Conservation (phyloP, 2,329 filamentous ascomycete genomes). For the Trichoderma lentiforme region DNA sequence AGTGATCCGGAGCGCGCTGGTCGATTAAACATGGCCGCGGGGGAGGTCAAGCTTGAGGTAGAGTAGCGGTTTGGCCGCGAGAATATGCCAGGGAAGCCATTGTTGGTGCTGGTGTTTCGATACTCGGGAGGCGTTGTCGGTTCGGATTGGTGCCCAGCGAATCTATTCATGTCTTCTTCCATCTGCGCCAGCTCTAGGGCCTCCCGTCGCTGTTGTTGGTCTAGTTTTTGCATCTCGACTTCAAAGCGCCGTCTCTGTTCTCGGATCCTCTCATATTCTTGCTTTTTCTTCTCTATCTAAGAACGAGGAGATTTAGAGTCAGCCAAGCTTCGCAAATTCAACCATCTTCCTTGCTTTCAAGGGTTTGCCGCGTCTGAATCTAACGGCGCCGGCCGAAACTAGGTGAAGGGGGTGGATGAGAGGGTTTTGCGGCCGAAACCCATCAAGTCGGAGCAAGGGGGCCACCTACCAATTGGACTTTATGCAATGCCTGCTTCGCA, state of each 20-base stretch:
- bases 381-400: not conserved
- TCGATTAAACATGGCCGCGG: constrained; percentile 70
- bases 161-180: constrained; percentile 68
- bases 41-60: constrained; percentile 79
- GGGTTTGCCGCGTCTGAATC: not conserved
- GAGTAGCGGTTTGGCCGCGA: constrained; percentile 86
- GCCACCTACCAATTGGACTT: constrained; percentile 71
- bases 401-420: not conserved
- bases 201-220: constrained; percentile 78
- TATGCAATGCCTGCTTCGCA: constrained; percentile 56
- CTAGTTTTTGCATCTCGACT: constrained; percentile 85
- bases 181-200: constrained; percentile 83
- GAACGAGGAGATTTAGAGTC: not conserved
- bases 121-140: constrained; percentile 96
- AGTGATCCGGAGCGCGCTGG: constrained; percentile 74
- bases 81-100: constrained; percentile 74
- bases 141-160: constrained; percentile 79
- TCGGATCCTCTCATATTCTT: constrained; percentile 86
- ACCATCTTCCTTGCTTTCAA: not conserved
- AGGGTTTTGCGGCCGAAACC: not conserved
- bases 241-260: constrained; percentile 89
- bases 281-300: constrained; percentile 89
- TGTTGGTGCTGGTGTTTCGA: constrained; percentile 55
- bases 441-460: not conserved
- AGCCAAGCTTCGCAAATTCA: not conserved